Evolutionary conservation across 176 grass and related monocot genomes (phyloP).

Genomic region (Urochloa ruziziensis): DNA sequence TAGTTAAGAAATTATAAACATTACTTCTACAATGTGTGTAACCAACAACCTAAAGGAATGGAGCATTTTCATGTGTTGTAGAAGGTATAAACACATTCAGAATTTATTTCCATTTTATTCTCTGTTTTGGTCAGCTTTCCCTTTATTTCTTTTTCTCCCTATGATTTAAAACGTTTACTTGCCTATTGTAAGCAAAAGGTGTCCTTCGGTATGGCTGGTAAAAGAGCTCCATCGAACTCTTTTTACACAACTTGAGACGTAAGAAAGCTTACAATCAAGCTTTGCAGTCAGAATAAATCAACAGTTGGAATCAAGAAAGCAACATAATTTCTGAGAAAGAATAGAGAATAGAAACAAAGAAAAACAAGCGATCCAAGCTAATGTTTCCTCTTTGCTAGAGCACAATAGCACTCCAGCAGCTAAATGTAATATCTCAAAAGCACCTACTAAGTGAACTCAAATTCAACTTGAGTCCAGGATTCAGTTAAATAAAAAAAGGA

Average conservation of each 20-base stretch:
- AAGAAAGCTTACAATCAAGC: constrained; percentile 47
- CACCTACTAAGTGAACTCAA: constrained; percentile 14
- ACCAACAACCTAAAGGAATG: constrained; percentile 5
- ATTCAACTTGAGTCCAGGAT: constrained; percentile 20
- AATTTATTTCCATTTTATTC: constrained; percentile 4
- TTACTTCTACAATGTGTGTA: background rate
- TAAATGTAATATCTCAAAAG: constrained; percentile 24
- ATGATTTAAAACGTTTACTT: constrained; percentile 34
- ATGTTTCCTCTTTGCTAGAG: constrained; percentile 1
- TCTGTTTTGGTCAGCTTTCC: constrained; percentile 26
- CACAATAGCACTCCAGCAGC: background rate
- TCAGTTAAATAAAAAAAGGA: too few species aligned
- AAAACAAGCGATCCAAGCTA: background rate
- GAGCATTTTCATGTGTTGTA: constrained; percentile 6
- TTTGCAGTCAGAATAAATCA: constrained; percentile 21
- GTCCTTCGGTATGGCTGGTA: constrained; percentile 28
- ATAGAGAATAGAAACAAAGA: background rate
- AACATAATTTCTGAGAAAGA: background rate
- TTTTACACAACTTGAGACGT: constrained; percentile 52
- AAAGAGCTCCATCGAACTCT: constrained; percentile 61
- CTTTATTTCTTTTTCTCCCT: constrained; percentile 34
- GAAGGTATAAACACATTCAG: constrained; percentile 28
- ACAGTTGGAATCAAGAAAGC: constrained; percentile 18
- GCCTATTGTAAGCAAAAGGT: constrained; percentile 31
- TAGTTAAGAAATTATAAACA: background rate